Conservation (phyloP, 108 stramenopile genomes). For the Seminavis robusta region DNA sequence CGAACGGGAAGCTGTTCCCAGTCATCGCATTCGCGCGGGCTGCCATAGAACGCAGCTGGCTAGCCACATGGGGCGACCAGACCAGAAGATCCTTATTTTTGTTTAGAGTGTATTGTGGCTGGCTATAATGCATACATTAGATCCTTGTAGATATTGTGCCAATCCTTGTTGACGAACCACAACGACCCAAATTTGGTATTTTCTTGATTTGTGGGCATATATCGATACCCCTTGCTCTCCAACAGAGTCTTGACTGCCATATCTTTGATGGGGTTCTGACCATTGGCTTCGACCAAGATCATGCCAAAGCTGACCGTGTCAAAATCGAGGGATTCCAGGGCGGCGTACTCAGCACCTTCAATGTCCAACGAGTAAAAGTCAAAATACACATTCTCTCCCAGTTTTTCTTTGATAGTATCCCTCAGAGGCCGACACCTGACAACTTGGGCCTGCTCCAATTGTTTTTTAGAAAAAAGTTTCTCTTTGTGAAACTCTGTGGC, state of each 20-base stretch:
- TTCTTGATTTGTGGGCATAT: not conserved
- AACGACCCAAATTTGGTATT: too few species aligned
- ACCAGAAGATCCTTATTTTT: too few species aligned
- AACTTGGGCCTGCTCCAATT: not conserved
- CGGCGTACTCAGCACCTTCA: conserved; percentile 6
- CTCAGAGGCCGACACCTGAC: conserved; percentile 1
- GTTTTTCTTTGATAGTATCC: not conserved
- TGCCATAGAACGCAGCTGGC: too few species aligned
- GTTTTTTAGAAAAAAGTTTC: not conserved
- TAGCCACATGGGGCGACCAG: too few species aligned
- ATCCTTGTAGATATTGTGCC: not conserved
- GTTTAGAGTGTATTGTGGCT: too few species aligned
- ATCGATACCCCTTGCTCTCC: not conserved
- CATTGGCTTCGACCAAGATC: conserved; percentile 13
- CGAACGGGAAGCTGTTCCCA: too few species aligned
- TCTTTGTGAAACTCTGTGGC: not conserved
- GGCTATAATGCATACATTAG: too few species aligned
- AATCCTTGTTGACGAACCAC: not conserved
- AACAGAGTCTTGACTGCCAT: not conserved
- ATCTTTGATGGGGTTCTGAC: conserved; percentile 1
- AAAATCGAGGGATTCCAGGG: conserved; percentile 5
- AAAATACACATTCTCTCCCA: conserved; percentile 4
- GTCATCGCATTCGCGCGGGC: too few species aligned
- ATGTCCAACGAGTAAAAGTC: conserved; percentile 12
- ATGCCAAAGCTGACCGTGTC: conserved; percentile 2